These are phyloP conservation scores for Escallonia rubra DNA, from an alignment of 129 eudicot genomes.

Conservation along the genomic window DNA sequence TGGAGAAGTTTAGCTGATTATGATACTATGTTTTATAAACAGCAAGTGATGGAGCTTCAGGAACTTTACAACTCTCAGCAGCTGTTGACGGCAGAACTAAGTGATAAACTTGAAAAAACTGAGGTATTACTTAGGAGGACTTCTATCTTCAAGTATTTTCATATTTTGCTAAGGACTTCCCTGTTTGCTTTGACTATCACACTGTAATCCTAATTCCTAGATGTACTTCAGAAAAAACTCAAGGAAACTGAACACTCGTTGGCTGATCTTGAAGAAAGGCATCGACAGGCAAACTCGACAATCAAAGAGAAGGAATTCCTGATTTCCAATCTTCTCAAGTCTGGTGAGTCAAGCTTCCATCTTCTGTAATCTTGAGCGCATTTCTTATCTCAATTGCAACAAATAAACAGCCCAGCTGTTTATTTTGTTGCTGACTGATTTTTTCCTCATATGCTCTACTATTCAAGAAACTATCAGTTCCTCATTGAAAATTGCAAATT, in stretches of 20 bases:
- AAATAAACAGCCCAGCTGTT: not conserved
- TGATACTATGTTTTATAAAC: constrained; percentile 15
- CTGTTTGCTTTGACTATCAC: not conserved
- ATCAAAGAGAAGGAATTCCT: constrained; percentile 91
- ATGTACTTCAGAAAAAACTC: constrained; percentile 65
- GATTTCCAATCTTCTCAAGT: constrained; percentile 82
- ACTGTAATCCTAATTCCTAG: constrained; percentile 8
- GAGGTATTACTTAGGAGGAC: constrained; percentile 48
- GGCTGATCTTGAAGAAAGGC: constrained; percentile 90
- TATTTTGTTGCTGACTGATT: too few species aligned
- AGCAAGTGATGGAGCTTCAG: constrained; percentile 90
- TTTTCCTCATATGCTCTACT: not conserved
- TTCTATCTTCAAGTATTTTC: not conserved
- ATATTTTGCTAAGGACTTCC: not conserved
- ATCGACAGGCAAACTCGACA: constrained; percentile 85
- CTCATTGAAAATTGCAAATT: too few species aligned
- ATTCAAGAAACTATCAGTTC: not conserved
- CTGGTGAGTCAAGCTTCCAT: constrained; percentile 48
- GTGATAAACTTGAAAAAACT: constrained; percentile 75
- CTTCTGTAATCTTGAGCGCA: not conserved
- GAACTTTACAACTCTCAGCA: constrained; percentile 79
- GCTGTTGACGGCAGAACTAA: constrained; percentile 62
- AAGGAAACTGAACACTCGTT: constrained; percentile 87
- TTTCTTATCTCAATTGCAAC: not conserved
- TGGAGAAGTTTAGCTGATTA: not conserved